Conservation (phyloP, 2,329 filamentous ascomycete genomes). For the Monosporascus sp. region DNA sequence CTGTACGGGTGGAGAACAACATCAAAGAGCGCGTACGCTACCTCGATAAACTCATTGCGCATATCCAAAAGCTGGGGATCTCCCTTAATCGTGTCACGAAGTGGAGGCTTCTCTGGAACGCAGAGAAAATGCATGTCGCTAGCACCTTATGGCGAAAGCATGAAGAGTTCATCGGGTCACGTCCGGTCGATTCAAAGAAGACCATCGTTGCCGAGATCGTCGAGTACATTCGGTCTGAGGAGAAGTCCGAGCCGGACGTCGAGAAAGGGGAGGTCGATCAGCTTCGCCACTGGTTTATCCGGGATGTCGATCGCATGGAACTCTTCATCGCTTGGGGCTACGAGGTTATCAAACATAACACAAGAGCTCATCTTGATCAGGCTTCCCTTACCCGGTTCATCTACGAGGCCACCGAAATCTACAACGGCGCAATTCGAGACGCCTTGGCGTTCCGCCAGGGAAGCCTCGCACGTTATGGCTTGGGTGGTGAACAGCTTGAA, state of each 20-base stretch:
- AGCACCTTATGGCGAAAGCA: constrained; percentile 75
- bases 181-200: constrained; percentile 56
- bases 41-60: constrained; percentile 66
- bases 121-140: constrained; percentile 83
- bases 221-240: constrained; percentile 68
- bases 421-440: constrained; percentile 64
- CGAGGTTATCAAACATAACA: constrained; percentile 68
- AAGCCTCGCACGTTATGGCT: constrained; percentile 67
- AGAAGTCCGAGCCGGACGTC: constrained; percentile 62
- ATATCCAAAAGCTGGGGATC: constrained; percentile 62
- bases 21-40: constrained; percentile 68
- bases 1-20: constrained; percentile 76
- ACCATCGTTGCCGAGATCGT: constrained; percentile 71
- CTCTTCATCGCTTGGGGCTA: constrained; percentile 75
- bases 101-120: constrained; percentile 82
- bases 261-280: constrained; percentile 68
- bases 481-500: constrained; percentile 60
- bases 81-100: constrained; percentile 61
- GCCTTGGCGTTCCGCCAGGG: constrained; percentile 66
- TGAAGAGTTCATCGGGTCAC: constrained; percentile 59
- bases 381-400: constrained; percentile 49
- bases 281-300: constrained; percentile 81
- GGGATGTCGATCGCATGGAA: constrained; percentile 67
- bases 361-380: constrained; percentile 55
- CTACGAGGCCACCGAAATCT: constrained; percentile 62